phyloP scores from a whole-genome alignment of 768 basidiomycete genomes.

The Dentipellis fragilis region DNA sequence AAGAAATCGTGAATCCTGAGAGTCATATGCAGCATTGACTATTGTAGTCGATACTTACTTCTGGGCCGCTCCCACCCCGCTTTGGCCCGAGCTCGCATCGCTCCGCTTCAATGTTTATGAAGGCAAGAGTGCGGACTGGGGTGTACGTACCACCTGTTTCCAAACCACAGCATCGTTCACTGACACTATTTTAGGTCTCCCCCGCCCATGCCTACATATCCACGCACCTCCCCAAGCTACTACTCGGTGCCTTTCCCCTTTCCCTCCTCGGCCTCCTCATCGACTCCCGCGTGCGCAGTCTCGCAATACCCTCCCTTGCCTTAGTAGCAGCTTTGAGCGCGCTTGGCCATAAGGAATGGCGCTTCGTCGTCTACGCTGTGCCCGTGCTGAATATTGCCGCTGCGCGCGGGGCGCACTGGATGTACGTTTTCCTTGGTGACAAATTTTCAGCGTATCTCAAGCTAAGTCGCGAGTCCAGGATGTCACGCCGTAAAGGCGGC shows the following conservation, averaged over 20 bases:
- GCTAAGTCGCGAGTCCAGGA: too few relatives aligned
- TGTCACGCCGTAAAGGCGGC: constrained; percentile 31
- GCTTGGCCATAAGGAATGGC: constrained; percentile 94
- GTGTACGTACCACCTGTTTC: constrained; percentile 41
- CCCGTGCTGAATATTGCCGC: constrained; percentile 77
- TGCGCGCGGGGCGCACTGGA: constrained; percentile 47
- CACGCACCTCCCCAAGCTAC: constrained; percentile 64
- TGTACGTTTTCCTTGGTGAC: constrained; percentile 38
- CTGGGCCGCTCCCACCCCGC: constrained; percentile 49
- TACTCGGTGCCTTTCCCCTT: constrained; percentile 56
- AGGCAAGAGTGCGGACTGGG: constrained; percentile 89
- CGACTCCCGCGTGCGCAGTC: constrained; percentile 38
- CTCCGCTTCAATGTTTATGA: constrained; percentile 80
- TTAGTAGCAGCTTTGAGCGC: constrained; percentile 61
- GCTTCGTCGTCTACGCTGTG: constrained; percentile 84
- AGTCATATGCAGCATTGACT: constrained; percentile 38
- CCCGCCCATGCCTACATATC: constrained; percentile 61
- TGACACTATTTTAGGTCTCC: constrained; percentile 40
- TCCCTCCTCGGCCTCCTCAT: constrained; percentile 39
- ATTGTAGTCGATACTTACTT: constrained; percentile 74
- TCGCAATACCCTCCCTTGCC: constrained; percentile 39
- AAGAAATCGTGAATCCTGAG: too few relatives aligned
- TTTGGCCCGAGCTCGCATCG: constrained; percentile 83
- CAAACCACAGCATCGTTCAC: not conserved
- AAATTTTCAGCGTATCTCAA: too few relatives aligned